Percentiles rank a stretch among this genome's conserved stretches.
phyloP scores from a whole-genome alignment of 805 yeast species.

The Maudiozyma saulgeensis region DNA sequence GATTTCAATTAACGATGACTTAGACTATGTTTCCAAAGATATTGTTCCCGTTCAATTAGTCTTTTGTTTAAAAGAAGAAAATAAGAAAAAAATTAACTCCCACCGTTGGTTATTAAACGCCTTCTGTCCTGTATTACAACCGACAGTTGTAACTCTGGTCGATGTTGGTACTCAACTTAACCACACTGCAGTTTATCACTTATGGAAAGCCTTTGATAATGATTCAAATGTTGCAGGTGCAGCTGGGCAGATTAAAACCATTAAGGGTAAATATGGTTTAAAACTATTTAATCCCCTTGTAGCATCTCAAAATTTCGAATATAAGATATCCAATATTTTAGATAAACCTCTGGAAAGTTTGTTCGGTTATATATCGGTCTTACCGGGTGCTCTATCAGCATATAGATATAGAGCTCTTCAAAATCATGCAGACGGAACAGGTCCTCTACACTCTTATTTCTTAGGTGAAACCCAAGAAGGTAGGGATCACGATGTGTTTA shows the following conservation, averaged over 20 bases:
- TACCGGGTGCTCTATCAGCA: constrained; percentile 95
- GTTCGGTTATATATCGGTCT: constrained; percentile 86
- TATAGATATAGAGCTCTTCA: constrained; percentile 80
- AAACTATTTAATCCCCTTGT: constrained; percentile 83
- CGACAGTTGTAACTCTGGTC: constrained; percentile 77
- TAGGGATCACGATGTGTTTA: constrained; percentile 67
- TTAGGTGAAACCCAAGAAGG: constrained; percentile 67
- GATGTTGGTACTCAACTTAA: constrained; percentile 99
- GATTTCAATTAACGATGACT: constrained; percentile 78
- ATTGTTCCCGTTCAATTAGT: constrained; percentile 90
- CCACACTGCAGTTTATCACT: constrained; percentile 73
- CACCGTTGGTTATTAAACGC: constrained; percentile 98
- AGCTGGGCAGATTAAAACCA: constrained; percentile 93
- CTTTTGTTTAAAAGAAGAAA: constrained; percentile 86
- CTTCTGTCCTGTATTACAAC: constrained; percentile 82
- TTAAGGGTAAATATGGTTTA: constrained; percentile 82
- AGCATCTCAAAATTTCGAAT: constrained; percentile 93
- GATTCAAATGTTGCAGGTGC: constrained; percentile 98
- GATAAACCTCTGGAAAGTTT: constrained; percentile 90
- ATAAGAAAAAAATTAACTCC: constrained; percentile 89
- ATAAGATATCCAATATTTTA: constrained; percentile 90
- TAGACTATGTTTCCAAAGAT: constrained; percentile 83
- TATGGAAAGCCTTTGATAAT: constrained; percentile 95
- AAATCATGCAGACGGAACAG: constrained; percentile 83
- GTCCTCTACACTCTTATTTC: constrained; percentile 82